Evolutionary conservation across 331 rosid species (phyloP).

Genomic region (Acacia concinna): DNA sequence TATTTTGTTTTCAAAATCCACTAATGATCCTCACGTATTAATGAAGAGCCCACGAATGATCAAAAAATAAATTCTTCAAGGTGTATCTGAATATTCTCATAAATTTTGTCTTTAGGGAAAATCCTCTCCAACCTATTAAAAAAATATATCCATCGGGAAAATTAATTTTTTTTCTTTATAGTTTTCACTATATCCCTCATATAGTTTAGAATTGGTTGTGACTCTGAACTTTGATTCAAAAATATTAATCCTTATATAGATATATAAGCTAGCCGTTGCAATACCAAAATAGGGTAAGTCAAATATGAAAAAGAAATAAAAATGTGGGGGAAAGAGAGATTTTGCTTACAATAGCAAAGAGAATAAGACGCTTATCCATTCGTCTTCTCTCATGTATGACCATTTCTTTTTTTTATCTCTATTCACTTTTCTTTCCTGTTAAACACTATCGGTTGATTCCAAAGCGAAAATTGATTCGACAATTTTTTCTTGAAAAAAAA

Average conservation of each 20-base stretch:
- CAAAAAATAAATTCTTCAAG: not conserved
- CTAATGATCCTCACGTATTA: not conserved
- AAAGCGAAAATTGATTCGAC: conserved; percentile 18
- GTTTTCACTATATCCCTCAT: too few species aligned
- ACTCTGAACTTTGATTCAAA: too few species aligned
- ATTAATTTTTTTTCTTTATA: too few species aligned
- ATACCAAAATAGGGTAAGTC: not conserved
- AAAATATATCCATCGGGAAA: not conserved
- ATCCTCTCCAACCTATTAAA: not conserved
- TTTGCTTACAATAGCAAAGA: conserved; percentile 25
- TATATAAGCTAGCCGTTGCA: not conserved
- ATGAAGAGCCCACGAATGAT: not conserved
- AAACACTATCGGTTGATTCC: conserved; percentile 2
- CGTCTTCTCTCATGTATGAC: conserved; percentile 40
- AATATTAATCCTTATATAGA: not conserved
- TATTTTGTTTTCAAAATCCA: not conserved
- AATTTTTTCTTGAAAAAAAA: not conserved
- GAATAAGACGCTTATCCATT: conserved; percentile 58
- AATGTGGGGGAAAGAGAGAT: not conserved
- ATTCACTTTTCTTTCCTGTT: conserved; percentile 27
- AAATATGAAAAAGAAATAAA: not conserved
- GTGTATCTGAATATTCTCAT: not conserved
- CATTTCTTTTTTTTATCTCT: conserved; percentile 38
- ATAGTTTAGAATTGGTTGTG: too few species aligned
- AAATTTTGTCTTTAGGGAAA: not conserved